Conservation (phyloP, 1,139 yeast species). For the Geotrichum bryndzae region DNA sequence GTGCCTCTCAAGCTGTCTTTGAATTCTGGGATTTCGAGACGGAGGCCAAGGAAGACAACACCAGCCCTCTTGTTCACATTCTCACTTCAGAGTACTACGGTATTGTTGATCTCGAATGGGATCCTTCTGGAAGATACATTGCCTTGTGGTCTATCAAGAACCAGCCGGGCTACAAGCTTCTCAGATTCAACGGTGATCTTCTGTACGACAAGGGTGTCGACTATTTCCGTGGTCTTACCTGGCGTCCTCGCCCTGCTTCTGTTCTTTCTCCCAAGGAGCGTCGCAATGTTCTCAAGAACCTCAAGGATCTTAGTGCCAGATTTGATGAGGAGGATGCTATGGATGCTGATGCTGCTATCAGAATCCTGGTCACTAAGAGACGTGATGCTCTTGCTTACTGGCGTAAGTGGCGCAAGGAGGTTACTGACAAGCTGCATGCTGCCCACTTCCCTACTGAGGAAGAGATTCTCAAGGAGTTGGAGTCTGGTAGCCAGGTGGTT, state of each 20-base stretch:
- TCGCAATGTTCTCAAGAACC: conserved; percentile 85
- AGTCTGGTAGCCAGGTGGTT: conserved; percentile 44
- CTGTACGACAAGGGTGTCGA: conserved; percentile 72
- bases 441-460: conserved; percentile 38
- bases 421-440: conserved; percentile 46
- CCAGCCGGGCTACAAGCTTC: conserved; percentile 87
- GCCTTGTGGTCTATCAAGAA: conserved; percentile 77
- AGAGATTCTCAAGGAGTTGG: conserved; percentile 27
- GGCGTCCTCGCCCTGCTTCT: conserved; percentile 97
- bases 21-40: conserved; percentile 69
- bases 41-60: conserved; percentile 51
- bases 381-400: conserved; percentile 81
- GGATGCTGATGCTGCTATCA: conserved; percentile 91
- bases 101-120: conserved; percentile 87
- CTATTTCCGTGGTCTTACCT: conserved; percentile 79
- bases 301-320: conserved; percentile 84
- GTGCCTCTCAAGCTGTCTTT: conserved; percentile 45
- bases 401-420: conserved; percentile 66
- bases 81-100: conserved; percentile 65
- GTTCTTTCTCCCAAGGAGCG: conserved; percentile 68
- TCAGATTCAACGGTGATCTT: conserved; percentile 73
- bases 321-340: conserved; percentile 94
- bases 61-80: conserved; percentile 58
- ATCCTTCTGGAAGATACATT: conserved; percentile 87
- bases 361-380: conserved; percentile 83